Evolutionary conservation across 768 basidiomycete species (phyloP), one percentile per base, ranked within the genome.

Genomic region (Mycena maculata): DNA sequence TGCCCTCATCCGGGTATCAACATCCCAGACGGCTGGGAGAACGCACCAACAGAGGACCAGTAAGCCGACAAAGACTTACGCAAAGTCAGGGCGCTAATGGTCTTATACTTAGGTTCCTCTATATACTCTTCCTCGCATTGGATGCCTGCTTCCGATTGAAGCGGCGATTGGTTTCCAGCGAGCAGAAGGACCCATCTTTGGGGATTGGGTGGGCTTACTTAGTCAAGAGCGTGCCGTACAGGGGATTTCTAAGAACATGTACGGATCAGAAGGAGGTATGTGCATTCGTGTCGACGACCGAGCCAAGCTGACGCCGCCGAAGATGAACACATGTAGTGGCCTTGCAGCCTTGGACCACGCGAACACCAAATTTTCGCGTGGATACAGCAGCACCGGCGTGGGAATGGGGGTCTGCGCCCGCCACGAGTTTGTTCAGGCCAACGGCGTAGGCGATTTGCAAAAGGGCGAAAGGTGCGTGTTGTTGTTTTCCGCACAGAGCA

Each of bases 1-100:
- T 83, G 81, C 63, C 82, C 80, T 1, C 75, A 76, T 0, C 77
- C 76, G 0, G 75, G 68, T 0, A 67, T 74, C 0, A 81, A 81
- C 63, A 55, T 82, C 2, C 74, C 73, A 0, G 48, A 56, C 1
- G 68, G 69, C 30, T 80, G 76, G 77, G 45, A 72, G 23, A 39
- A 71, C 6, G 67, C 61, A 3, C 39, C 68, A 0, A 48, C 42
- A 4, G 65, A 76, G 22, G 20, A 41, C 1, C 39, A 56, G 75
- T 76, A 62, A 38, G 73, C 69, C 27, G 30, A n/a, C n/a, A n/a
- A n/a, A n/a, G n/a, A n/a, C n/a, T n/a, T n/a, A n/a, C n/a, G n/a
- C n/a, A n/a, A n/a, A n/a, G n/a, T n/a, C n/a, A n/a, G n/a, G n/a
- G n/a, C n/a, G n/a, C n/a, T n/a, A n/a, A n/a, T n/a, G n/a, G n/a